Percentiles rank a stretch among this genome's conserved stretches.
These are phyloP conservation scores for Fraxinus pennsylvanica DNA, from an alignment of 257 asterid genomes.

Conservation along the genomic window DNA sequence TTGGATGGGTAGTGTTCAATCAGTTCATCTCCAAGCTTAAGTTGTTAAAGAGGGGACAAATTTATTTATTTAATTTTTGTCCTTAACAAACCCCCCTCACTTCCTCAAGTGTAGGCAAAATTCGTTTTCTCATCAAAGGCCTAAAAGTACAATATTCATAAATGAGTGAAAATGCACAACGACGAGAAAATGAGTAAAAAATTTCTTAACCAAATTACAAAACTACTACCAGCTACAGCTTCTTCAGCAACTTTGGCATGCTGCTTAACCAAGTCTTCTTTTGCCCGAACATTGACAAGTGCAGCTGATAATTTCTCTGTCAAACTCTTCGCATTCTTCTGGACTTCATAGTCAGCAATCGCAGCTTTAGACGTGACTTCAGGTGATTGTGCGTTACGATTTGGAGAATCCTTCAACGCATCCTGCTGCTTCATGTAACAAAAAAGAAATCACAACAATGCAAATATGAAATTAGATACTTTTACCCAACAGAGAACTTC, in stretches of 20 bases:
- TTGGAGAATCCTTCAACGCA: conserved; percentile 45
- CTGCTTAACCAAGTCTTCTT: conserved; percentile 85
- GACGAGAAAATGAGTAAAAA: not conserved
- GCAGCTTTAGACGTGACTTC: conserved; percentile 49
- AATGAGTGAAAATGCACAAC: not conserved
- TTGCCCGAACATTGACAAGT: conserved; percentile 68
- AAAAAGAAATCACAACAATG: not conserved
- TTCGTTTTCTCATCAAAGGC: not conserved
- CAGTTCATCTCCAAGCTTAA: too few species aligned
- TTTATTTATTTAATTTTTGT: too few species aligned
- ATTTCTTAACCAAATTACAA: not conserved
- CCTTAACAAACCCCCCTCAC: not conserved
- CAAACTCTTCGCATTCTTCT: conserved; percentile 47
- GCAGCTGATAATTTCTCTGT: conserved; percentile 74
- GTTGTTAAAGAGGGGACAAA: not conserved
- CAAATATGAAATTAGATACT: not conserved
- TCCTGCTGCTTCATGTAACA: conserved; percentile 43
- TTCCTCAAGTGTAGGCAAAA: not conserved
- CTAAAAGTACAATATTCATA: not conserved
- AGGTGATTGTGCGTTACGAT: conserved; percentile 40
- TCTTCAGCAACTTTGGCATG: conserved; percentile 87
- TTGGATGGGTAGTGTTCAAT: not conserved
- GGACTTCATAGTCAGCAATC: conserved; percentile 42
- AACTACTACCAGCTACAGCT: conserved; percentile 73
- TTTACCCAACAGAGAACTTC: too few species aligned